Evolutionary conservation across 345 rosid genomes (phyloP), one percentile per base, ranked within the genome.

Genomic region (Populus euphratica): DNA sequence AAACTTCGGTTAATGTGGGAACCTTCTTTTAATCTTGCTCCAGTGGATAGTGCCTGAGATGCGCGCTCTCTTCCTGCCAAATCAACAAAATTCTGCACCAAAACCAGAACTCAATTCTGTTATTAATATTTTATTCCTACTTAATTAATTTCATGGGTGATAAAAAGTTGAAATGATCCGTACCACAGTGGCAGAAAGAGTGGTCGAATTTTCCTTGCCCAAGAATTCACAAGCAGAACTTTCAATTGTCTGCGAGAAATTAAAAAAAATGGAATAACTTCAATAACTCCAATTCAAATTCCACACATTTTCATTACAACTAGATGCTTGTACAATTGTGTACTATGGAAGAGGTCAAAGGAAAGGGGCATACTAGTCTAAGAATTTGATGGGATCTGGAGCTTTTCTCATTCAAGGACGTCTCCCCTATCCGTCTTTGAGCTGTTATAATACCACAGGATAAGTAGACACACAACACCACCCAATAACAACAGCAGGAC

Each of bases 341-440:
- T 23, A 23, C 64, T 59, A 0, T 14, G 6, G 14, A 23, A 75
- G 68, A 69, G 68, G 59, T 62, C 39, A 68, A 77, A 73, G 54
- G 50, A 66, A 76, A 73, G 69, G 25, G 67, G 61, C 67, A 31
- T 73, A 96, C 98, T 88, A 96, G 83, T 96, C 91, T 91, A 75
- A 96, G 94, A 82, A 96, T 96, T 81, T 93, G 99, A 89, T 96
- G 99, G 73, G 99, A 96, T 85, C 99, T 89, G 72, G 99, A 96
- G 88, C 99, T 96, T 86, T 87, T 96, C 81, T 96, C 97, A 76
- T 96, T 96, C 81, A 93, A 67, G 47, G 82, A 87, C 81, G 99
- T 96, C 87, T 96, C 99, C 68, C 99, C 98, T 80, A 91, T 88
- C 83, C 81, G 90, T 82, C 99, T 89, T 73, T 96, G 99, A 39